Evolutionary conservation across 148 eudicot genomes (phyloP).

Genomic region (Cornus controversa): DNA sequence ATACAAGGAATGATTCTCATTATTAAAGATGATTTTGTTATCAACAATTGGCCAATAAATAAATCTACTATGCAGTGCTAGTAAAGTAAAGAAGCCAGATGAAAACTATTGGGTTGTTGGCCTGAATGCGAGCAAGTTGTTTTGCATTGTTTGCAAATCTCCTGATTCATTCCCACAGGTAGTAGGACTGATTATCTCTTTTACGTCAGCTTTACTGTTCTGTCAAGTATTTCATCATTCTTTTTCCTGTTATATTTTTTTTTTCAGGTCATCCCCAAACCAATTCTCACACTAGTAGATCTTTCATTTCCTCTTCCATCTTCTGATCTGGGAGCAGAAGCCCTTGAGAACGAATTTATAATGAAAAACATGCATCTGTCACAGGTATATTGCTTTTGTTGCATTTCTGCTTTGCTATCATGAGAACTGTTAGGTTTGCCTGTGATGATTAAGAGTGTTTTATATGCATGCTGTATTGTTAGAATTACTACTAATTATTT

Average conservation of each 20-base stretch:
- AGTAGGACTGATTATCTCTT: constrained; percentile 3
- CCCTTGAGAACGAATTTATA: constrained; percentile 91
- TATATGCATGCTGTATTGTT: constrained; percentile 1
- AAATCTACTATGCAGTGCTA: constrained; percentile 49
- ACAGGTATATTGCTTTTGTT: constrained; percentile 43
- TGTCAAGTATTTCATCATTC: neutral
- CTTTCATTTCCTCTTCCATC: constrained; percentile 84
- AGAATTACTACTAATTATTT: neutral
- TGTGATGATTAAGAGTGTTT: neutral
- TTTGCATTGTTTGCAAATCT: constrained; percentile 88
- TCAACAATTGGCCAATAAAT: neutral
- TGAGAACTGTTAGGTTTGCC: neutral
- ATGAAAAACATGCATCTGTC: constrained; percentile 67
- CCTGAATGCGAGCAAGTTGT: constrained; percentile 65
- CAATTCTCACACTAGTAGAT: constrained; percentile 81
- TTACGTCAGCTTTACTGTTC: neutral
- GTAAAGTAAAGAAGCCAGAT: constrained; percentile 71
- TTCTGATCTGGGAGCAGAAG: constrained; percentile 90
- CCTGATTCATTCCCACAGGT: constrained; percentile 92
- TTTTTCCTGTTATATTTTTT: neutral
- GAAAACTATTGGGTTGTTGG: constrained; percentile 95
- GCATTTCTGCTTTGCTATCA: neutral
- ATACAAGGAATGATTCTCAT: constrained; percentile 3
- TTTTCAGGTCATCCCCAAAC: constrained; percentile 80
- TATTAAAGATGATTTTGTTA: no score